These are phyloP conservation scores for Aureobasidium subglaciale DNA, from an alignment of 2,329 filamentous ascomycete species.

Conservation along the genomic window DNA sequence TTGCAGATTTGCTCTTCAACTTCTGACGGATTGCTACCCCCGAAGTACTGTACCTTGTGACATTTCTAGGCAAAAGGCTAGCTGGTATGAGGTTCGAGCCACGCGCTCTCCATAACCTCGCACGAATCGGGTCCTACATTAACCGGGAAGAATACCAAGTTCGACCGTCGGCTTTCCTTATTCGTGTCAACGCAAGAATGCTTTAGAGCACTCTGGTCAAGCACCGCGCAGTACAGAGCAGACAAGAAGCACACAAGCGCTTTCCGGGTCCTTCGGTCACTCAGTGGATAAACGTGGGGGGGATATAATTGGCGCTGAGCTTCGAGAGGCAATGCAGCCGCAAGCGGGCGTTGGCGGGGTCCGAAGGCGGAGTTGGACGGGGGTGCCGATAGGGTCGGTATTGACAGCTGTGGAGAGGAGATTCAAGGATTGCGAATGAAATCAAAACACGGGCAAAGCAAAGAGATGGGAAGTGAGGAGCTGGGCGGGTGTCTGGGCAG, in stretches of 20 bases:
- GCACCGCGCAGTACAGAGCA: neutral
- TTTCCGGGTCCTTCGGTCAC: neutral
- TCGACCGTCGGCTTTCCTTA: neutral
- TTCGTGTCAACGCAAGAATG: too few relatives aligned
- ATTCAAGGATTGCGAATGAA: neutral
- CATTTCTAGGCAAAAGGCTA: neutral
- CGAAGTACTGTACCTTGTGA: neutral
- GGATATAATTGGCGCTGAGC: neutral
- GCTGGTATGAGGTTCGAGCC: neutral
- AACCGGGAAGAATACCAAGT: too few relatives aligned
- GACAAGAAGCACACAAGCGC: neutral
- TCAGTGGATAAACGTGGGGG: neutral
- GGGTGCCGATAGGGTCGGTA: neutral
- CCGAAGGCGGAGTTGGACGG: constrained; percentile 10
- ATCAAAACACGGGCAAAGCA: neutral
- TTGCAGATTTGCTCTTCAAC: neutral
- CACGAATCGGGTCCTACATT: too few relatives aligned
- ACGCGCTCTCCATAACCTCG: neutral
- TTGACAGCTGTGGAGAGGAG: constrained; percentile 5
- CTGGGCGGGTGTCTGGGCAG: neutral
- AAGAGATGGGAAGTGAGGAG: neutral
- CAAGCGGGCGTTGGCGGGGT: constrained; percentile 8
- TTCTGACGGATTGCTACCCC: neutral
- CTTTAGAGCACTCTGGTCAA: neutral
- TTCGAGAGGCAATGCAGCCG: constrained; percentile 7